These are phyloP conservation scores for Colletotrichum incanum DNA, from an alignment of 2,329 filamentous ascomycete genomes.

Conservation along the genomic window DNA sequence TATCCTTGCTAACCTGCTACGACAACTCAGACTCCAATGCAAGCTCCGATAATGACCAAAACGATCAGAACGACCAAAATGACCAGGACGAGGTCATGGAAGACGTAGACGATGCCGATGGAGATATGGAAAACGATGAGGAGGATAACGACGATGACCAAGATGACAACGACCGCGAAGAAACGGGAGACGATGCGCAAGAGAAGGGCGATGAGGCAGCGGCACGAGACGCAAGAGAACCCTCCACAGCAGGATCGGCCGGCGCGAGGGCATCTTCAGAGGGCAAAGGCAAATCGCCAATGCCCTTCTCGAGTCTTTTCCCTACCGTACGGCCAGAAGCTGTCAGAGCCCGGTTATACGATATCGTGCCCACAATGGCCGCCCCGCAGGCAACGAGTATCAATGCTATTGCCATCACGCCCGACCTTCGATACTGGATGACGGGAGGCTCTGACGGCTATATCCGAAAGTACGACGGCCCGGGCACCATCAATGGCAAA, in stretches of 20 bases:
- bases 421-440: slow-evolving; percentile 95
- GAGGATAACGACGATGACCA: slow-evolving; percentile 54
- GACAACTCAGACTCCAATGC: slow-evolving; percentile 53
- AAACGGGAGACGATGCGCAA: slow-evolving; percentile 51
- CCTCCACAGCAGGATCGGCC: slow-evolving; percentile 48
- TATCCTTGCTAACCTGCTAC: not conserved
- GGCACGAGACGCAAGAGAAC: slow-evolving; percentile 54
- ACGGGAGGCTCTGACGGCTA: slow-evolving; percentile 96
- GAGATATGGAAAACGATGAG: slow-evolving; percentile 53
- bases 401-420: slow-evolving; percentile 92
- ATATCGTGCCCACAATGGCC: slow-evolving; percentile 97
- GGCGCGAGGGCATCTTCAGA: slow-evolving; percentile 35
- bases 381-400: slow-evolving; percentile 96
- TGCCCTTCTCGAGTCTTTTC: slow-evolving; percentile 39
- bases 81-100: slow-evolving; percentile 72
- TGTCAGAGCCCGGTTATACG: slow-evolving; percentile 86
- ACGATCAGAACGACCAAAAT: slow-evolving; percentile 67
- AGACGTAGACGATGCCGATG: slow-evolving; percentile 57
- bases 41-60: slow-evolving; percentile 64
- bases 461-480: slow-evolving; percentile 96
- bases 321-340: slow-evolving; percentile 79
- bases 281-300: slow-evolving; percentile 25
- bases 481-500: slow-evolving; percentile 95
- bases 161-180: slow-evolving; percentile 56
- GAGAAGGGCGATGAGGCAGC: slow-evolving; percentile 53